These are phyloP conservation scores for Mesembryanthemum crystallinum DNA, from an alignment of 148 eudicot species.

Conservation along the genomic window DNA sequence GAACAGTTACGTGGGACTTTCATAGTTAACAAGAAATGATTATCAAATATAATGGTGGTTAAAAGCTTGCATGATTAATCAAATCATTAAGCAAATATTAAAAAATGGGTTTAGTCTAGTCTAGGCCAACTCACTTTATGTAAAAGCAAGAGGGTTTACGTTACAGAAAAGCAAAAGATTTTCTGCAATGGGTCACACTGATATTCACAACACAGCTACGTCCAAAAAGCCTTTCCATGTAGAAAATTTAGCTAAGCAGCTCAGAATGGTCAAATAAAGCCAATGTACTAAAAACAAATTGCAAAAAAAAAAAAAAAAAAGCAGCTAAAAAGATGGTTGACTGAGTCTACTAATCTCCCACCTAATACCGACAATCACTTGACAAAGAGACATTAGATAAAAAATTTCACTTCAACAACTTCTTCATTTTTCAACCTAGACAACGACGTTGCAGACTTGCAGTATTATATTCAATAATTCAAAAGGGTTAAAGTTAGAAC, in stretches of 20 bases:
- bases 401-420: slow-evolving; percentile 3
- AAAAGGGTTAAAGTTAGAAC: background rate
- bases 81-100: no score
- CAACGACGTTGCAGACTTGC: background rate
- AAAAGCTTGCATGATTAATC: background rate
- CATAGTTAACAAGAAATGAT: background rate
- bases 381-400: background rate
- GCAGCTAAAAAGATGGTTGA: slow-evolving; percentile 6
- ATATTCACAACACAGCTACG: no score
- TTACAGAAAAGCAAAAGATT: no score
- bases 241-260: background rate
- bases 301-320: background rate
- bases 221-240: no score
- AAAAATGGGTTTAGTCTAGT: no score
- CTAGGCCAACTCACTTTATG: no score
- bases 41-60: background rate
- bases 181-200: no score
- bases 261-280: background rate
- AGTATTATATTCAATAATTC: background rate
- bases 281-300: background rate
- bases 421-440: slow-evolving; percentile 17
- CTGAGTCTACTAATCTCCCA: slow-evolving; percentile 2
- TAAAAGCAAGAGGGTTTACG: background rate
- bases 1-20: background rate
- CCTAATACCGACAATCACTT: background rate